These are phyloP conservation scores for Auricularia heimuer DNA, from an alignment of 768 basidiomycete species.

Conservation along the genomic window DNA sequence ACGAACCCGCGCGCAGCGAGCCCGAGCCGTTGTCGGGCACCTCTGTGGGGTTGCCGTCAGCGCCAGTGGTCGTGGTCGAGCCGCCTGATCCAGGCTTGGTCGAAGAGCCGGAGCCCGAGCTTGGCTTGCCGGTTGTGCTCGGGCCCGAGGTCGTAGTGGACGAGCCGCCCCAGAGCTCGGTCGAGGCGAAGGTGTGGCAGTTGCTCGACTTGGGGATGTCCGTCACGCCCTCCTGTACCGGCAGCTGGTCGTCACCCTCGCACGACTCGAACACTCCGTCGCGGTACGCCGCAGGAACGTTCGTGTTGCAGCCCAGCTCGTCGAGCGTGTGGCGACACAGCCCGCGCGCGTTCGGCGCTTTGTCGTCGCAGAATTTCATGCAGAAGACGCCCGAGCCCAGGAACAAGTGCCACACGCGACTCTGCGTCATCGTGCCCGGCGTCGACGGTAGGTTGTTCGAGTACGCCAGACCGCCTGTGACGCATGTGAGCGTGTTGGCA, in stretches of 20 bases:
- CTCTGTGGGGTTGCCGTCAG: neutral
- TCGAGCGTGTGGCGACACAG: conserved; percentile 14
- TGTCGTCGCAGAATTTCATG: conserved; percentile 24
- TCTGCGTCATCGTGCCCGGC: conserved; percentile 42
- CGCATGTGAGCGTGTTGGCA: no score
- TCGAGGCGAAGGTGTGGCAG: conserved; percentile 2
- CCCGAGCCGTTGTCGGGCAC: neutral
- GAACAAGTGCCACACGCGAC: conserved; percentile 26
- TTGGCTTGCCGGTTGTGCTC: neutral
- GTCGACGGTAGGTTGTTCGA: conserved; percentile 20
- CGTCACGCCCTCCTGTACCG: conserved; percentile 1
- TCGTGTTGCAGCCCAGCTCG: conserved; percentile 15
- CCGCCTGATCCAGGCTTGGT: neutral
- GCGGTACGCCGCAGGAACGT: conserved; percentile 16
- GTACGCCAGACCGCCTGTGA: conserved; percentile 21
- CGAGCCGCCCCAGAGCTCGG: conserved; percentile 2
- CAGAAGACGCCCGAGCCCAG: conserved; percentile 21
- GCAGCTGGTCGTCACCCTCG: conserved; percentile 18
- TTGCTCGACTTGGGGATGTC: conserved; percentile 4
- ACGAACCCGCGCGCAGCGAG: conserved; percentile 1
- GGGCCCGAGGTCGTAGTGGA: neutral
- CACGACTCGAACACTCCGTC: conserved; percentile 16
- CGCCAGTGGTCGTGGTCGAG: neutral
- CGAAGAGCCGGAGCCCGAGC: neutral
- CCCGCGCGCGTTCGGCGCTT: conserved; percentile 8